Evolutionary conservation across 257 asterid species (phyloP), one percentile per base, ranked within the genome.

Genomic region (Hygrophila difformis): DNA sequence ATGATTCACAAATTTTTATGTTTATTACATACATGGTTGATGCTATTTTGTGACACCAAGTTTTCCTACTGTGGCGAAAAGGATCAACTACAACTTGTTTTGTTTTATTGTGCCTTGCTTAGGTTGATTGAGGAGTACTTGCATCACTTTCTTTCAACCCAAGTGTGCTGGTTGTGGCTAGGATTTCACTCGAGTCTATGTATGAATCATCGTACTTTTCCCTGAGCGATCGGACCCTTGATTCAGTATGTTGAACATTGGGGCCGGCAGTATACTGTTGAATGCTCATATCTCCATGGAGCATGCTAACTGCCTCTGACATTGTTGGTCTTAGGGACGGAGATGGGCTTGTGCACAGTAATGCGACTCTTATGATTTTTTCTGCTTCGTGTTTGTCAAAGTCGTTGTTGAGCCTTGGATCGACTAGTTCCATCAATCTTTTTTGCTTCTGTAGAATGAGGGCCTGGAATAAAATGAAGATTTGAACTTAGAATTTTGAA

Each of bases 291-390:
- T 33, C 12, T 2, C 77, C 77, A 69, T 65, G 66, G 22, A 73
- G 67, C 67, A 68, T 68, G 41, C 55, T 52, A 12, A 65, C 65
- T 12, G 68, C 73, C 18, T 63, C 60, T 23, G 76, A 64, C 80
- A 73, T 73, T 44, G 55, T 61, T 34, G 80, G 80, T 55, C 76
- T 61, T 4, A 73, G 55, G 0, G 79, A 70, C 7, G 76, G 80
- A 31, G 80, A 68, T 41, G 80, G 68, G 55, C 62, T 68, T 11
- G 80, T 65, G 59, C 76, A 73, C 20, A 59, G 14, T 13, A 68
- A 56, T 13, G 76, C 76, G 11, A 68, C 55, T 26, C 56, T 68
- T 13, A 65, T 61, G 65, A 68, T 65, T 55, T 67, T 50, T 56
- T 64, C 11, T 34, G 60, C 66, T 26, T 68, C 73, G 33, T 57